phyloP scores from a whole-genome alignment of 2,329 filamentous ascomycete genomes.

The Fusarium redolens region DNA sequence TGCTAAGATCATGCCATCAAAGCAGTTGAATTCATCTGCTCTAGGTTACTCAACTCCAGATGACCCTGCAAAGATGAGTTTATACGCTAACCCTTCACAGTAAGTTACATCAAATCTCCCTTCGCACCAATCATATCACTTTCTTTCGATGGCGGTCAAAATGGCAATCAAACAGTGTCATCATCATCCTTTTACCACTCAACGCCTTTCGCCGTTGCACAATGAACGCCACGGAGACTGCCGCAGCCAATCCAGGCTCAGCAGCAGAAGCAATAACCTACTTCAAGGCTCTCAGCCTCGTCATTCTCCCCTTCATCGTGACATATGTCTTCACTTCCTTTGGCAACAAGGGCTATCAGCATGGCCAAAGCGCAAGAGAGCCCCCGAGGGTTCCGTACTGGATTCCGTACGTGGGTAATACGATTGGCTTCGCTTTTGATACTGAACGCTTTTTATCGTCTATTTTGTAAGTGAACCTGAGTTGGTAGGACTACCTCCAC shows the following conservation, averaged over 20 bases:
- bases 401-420: conserved; percentile 30
- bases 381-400: conserved; percentile 31
- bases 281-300: not conserved
- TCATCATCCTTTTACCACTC: not conserved
- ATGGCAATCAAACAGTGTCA: not conserved
- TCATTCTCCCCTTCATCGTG: conserved; percentile 1
- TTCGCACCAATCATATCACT: not conserved
- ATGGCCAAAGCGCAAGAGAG: not conserved
- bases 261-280: not conserved
- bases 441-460: conserved; percentile 28
- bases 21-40: not conserved
- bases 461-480: conserved; percentile 6
- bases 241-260: not conserved
- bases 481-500: not conserved
- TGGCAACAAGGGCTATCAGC: conserved; percentile 3
- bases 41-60: not conserved
- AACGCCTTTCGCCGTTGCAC: not conserved
- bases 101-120: not conserved
- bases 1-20: rapidly evolving
- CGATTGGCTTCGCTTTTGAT: conserved; percentile 26
- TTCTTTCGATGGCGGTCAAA: not conserved
- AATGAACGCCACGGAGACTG: conserved; percentile 11
- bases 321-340: conserved; percentile 21
- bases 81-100: not conserved
- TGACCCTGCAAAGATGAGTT: no score